Base-by-base conservation (phyloP, 345 rosid genomes). In the Brassica nigra region DNA sequence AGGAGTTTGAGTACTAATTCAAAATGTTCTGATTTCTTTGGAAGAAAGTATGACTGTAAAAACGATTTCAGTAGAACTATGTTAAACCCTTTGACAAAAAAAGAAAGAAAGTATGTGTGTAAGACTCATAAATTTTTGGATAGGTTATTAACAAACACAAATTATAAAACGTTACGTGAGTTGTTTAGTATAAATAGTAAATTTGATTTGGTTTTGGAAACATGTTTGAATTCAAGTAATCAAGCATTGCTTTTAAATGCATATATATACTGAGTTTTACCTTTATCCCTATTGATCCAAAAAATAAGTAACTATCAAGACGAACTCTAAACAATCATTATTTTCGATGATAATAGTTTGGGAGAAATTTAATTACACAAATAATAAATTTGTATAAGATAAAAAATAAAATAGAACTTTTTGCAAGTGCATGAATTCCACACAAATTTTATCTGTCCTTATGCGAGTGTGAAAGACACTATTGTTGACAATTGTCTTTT, bases 401-500 rank as follows among this genome's bases (percentile, higher is more conserved):
- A 57, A 10, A 18, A 23, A 57, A 8, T 8, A 8, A 55, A 59
- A 59, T 59, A 23, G 63, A 2, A 10, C 4, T 11, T 23, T 28
- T 59, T 23, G 31, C 29, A 59, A 23, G 31, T 28, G 14, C 31
- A 59, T 23, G 31, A 11, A 59, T 59, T 59, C 14, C 63, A 4
- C 31, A 59, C 63, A 59, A 59, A 62, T 23, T 62, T 28, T 58
- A 5, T 62, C n/a, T 62, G 16, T 61, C 65, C 8, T 62, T 29
- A 31, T 12, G 16, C 66, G 15, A 28, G 9, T 62, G 66, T 62
- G 64, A 61, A 61, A 62, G 66, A 62, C 66, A 62, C 63, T 5
- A 28, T 62, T 28, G 36, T 62, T 62, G 63, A 59, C 63, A 59
- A 23, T 4, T 9, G 29, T 62, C 16, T 62, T 28, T 61, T 10